These are phyloP conservation scores for Pugionium dolabratum DNA, from an alignment of 345 rosid genomes.

Conservation along the genomic window DNA sequence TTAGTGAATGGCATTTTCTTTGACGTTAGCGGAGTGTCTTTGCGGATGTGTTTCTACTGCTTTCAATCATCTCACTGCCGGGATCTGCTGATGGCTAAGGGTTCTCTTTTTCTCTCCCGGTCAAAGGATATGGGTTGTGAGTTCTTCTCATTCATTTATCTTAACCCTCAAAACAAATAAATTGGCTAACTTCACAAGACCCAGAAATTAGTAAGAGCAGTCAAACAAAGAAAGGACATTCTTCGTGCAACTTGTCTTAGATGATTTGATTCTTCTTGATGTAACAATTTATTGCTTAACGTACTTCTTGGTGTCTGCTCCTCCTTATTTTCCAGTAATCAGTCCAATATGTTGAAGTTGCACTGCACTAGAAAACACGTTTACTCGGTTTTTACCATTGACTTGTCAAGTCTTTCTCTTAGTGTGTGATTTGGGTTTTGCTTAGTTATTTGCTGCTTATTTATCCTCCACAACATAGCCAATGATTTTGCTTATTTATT, in stretches of 20 bases:
- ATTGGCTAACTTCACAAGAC: neutral
- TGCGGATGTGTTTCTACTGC: no score
- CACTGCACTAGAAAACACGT: neutral
- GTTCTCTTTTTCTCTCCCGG: no score
- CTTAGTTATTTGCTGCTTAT: neutral
- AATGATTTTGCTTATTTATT: neutral
- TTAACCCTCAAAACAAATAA: no score
- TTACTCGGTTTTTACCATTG: slow-evolving; percentile 14
- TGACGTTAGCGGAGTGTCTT: no score
- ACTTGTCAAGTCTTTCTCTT: slow-evolving; percentile 9
- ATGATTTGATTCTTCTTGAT: neutral
- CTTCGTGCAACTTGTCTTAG: no score
- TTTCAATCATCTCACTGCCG: no score
- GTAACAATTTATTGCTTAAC: neutral
- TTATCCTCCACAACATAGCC: neutral
- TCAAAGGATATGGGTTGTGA: no score
- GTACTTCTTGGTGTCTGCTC: neutral
- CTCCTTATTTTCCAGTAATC: no score
- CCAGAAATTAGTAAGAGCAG: neutral
- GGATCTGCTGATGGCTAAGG: no score
- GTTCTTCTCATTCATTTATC: no score
- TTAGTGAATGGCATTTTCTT: no score
- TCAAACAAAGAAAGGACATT: neutral
- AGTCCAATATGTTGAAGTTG: no score
- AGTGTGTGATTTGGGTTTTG: slow-evolving; percentile 1